phyloP scores from a whole-genome alignment of 352 stramenopile species.

The Phytophthora citricola region DNA sequence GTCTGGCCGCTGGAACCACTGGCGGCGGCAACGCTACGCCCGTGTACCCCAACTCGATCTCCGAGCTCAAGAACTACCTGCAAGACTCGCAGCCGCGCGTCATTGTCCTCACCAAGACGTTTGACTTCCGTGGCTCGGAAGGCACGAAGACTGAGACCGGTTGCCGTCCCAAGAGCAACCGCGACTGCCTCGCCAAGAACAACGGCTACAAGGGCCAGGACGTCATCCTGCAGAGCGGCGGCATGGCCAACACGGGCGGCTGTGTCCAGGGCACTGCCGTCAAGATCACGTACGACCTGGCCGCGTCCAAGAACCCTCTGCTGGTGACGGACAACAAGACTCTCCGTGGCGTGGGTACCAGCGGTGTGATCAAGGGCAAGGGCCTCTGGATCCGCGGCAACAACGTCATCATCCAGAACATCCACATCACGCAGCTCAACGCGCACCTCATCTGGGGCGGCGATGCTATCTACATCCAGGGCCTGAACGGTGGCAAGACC shows the following conservation, averaged over 20 bases:
- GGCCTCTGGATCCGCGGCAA: constrained; percentile 42
- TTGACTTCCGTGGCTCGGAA: constrained; percentile 63
- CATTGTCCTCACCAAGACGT: constrained; percentile 57
- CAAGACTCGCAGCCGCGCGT: constrained; percentile 50
- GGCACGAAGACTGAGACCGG: constrained; percentile 54
- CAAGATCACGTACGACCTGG: constrained; percentile 40
- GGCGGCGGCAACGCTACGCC: constrained; percentile 46
- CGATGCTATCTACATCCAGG: constrained; percentile 37
- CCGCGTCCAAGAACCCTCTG: constrained; percentile 36
- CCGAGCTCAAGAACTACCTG: constrained; percentile 55
- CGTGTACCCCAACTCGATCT: constrained; percentile 50
- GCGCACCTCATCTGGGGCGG: constrained; percentile 7
- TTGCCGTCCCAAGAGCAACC: constrained; percentile 50
- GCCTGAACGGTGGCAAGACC: constrained; percentile 24
- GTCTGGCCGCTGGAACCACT: constrained; percentile 39
- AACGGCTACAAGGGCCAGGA: constrained; percentile 64
- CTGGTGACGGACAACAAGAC: constrained; percentile 53
- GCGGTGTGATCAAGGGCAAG: constrained; percentile 53
- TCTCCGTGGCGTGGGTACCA: constrained; percentile 46
- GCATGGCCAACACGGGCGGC: constrained; percentile 59
- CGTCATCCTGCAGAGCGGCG: constrained; percentile 57
- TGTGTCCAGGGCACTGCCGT: constrained; percentile 47
- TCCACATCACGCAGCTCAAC: constrained; percentile 10
- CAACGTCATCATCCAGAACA: constrained; percentile 61
- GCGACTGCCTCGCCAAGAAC: constrained; percentile 59